Percentiles rank a stretch among this genome's conserved stretches.
Evolutionary conservation across 108 stramenopile genomes (phyloP).

Genomic region (Cyclotella sp.): DNA sequence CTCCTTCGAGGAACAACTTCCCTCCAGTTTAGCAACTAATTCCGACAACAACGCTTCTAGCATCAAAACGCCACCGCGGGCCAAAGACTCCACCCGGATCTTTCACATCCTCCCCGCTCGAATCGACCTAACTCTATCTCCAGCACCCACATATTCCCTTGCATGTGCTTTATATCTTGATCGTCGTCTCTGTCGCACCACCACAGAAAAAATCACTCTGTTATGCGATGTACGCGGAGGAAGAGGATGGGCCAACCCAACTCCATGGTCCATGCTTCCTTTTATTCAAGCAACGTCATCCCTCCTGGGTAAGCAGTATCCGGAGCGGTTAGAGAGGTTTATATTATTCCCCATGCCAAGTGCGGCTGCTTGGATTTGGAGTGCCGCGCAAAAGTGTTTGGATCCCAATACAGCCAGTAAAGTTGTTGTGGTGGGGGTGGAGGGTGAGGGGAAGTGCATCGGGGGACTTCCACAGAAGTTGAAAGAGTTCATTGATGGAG

Average conservation of each 20-base stretch:
- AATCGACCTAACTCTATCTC: slow-evolving; percentile 63
- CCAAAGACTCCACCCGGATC: slow-evolving; percentile 60
- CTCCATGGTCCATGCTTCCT: slow-evolving; percentile 60
- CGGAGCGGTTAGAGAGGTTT: slow-evolving; percentile 67
- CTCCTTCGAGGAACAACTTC: slow-evolving; percentile 26
- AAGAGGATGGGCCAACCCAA: slow-evolving; percentile 74
- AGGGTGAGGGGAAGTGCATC: slow-evolving; percentile 17
- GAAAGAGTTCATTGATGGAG: slow-evolving; percentile 26
- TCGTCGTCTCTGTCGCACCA: slow-evolving; percentile 51
- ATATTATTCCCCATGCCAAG: slow-evolving; percentile 74
- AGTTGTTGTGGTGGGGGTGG: slow-evolving; percentile 46
- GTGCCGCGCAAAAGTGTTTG: slow-evolving; percentile 56
- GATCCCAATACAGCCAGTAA: slow-evolving; percentile 66
- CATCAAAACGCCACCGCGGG: slow-evolving; percentile 32
- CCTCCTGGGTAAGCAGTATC: slow-evolving; percentile 63
- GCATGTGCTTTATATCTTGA: slow-evolving; percentile 77
- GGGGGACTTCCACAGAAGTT: slow-evolving; percentile 18
- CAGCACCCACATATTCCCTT: slow-evolving; percentile 65
- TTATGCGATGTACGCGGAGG: slow-evolving; percentile 77
- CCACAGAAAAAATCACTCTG: slow-evolving; percentile 59
- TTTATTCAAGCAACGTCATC: slow-evolving; percentile 60
- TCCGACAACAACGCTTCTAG: neutral
- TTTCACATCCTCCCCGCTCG: slow-evolving; percentile 70
- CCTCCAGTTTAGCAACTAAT: slow-evolving; percentile 1
- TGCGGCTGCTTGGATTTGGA: slow-evolving; percentile 46